Percentiles rank a stretch among this genome's conserved stretches.
These are phyloP conservation scores for Umbelopsis isabellina DNA, from an alignment of 192 early-diverging fungal genomes.

Conservation along the genomic window DNA sequence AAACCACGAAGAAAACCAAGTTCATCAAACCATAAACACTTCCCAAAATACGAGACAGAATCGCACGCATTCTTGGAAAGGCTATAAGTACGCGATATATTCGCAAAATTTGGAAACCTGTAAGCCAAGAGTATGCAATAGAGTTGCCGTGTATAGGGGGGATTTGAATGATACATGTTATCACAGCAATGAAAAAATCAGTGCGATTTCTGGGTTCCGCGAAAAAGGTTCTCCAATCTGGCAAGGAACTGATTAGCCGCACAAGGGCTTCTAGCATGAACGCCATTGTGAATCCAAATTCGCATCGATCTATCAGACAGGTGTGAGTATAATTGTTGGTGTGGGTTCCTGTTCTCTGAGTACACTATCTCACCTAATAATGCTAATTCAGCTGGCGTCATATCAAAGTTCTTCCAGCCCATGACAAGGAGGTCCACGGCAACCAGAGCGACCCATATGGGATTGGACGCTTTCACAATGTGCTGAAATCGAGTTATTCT, in stretches of 20 bases:
- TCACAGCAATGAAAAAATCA: slow-evolving; percentile 50
- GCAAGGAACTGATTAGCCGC: slow-evolving; percentile 41
- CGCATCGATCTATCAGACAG: slow-evolving; percentile 38
- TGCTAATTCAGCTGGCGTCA: slow-evolving; percentile 23
- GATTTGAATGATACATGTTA: slow-evolving; percentile 56
- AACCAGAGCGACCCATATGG: slow-evolving; percentile 49
- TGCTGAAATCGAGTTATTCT: not conserved
- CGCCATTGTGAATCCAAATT: slow-evolving; percentile 50
- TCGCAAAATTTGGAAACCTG: slow-evolving; percentile 56
- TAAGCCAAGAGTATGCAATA: slow-evolving; percentile 50
- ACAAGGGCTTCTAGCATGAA: slow-evolving; percentile 55
- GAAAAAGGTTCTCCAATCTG: slow-evolving; percentile 45
- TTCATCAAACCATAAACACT: slow-evolving; percentile 61
- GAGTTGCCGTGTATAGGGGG: slow-evolving; percentile 45
- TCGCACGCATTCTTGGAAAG: slow-evolving; percentile 44
- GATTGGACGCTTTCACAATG: slow-evolving; percentile 32
- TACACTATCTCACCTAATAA: slow-evolving; percentile 36
- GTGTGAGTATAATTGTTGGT: slow-evolving; percentile 2
- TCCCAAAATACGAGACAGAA: slow-evolving; percentile 57
- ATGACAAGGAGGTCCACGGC: slow-evolving; percentile 55
- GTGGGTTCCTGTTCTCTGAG: not conserved
- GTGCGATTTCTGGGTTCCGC: slow-evolving; percentile 45
- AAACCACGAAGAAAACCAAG: slow-evolving; percentile 58
- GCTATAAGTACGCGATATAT: slow-evolving; percentile 56
- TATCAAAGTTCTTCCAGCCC: slow-evolving; percentile 42